phyloP scores from a whole-genome alignment of 495 filamentous ascomycete species.

The Penicillium turbatum region DNA sequence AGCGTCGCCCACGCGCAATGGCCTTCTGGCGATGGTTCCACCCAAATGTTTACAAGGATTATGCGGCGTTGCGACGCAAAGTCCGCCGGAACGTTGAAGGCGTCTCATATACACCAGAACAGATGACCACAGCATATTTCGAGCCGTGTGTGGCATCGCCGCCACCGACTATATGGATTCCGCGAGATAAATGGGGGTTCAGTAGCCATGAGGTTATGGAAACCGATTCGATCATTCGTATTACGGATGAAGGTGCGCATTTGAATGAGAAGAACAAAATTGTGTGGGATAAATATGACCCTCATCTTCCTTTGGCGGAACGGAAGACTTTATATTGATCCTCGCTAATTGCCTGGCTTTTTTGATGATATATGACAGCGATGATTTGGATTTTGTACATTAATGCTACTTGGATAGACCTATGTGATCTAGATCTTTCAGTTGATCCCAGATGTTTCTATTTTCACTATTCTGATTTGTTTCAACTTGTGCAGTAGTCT shows the following conservation, averaged over 20 bases:
- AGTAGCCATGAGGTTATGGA: constrained; percentile 59
- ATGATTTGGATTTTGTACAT: background rate
- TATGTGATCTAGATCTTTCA: background rate
- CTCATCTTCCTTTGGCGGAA: constrained; percentile 37
- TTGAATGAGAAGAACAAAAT: constrained; percentile 60
- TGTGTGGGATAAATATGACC: constrained; percentile 51
- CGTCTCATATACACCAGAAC: constrained; percentile 50
- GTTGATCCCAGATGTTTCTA: no score
- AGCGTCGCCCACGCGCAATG: constrained; percentile 21
- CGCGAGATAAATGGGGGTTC: constrained; percentile 61
- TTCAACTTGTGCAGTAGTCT: background rate
- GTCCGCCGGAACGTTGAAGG: constrained; percentile 57
- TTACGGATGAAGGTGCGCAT: constrained; percentile 62
- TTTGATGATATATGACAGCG: constrained; percentile 4
- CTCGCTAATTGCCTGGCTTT: background rate
- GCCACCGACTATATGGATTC: constrained; percentile 65
- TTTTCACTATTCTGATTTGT: no score
- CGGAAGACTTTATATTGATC: constrained; percentile 37
- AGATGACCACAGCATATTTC: constrained; percentile 56
- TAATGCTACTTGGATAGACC: background rate
- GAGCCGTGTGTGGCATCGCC: constrained; percentile 61
- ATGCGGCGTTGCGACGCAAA: constrained; percentile 61
- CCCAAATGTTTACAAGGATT: constrained; percentile 71
- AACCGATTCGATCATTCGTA: constrained; percentile 47
- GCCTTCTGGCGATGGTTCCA: constrained; percentile 66